These are phyloP conservation scores for Cinchona pubescens DNA, from an alignment of 257 asterid genomes.

Conservation along the genomic window DNA sequence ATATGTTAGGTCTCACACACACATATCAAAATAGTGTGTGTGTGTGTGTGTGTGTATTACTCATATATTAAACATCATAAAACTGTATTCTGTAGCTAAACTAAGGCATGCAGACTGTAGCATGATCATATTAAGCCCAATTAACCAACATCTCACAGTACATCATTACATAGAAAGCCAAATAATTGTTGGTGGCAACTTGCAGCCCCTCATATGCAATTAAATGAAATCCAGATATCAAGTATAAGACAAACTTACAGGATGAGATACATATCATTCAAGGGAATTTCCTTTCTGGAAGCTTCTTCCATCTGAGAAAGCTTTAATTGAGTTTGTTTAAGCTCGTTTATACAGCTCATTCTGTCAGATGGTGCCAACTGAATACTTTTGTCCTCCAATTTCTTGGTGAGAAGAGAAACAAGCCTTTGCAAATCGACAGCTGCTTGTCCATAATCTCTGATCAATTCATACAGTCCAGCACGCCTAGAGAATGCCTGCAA, in stretches of 20 bases:
- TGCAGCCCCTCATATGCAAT: background rate
- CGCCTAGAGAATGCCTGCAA: constrained; percentile 89
- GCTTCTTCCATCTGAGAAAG: constrained; percentile 78
- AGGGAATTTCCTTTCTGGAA: constrained; percentile 62
- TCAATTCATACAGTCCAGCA: constrained; percentile 71
- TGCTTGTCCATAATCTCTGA: constrained; percentile 88
- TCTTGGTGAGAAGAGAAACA: constrained; percentile 57
- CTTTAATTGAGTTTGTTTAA: constrained; percentile 62
- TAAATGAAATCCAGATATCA: background rate
- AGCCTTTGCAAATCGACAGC: constrained; percentile 74
- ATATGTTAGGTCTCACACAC: background rate
- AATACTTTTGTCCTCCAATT: constrained; percentile 50
- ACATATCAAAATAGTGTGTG: too few species aligned
- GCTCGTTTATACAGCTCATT: constrained; percentile 53
- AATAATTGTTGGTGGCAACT: background rate
- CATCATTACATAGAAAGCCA: background rate
- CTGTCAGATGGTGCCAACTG: constrained; percentile 52
- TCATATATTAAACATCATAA: background rate
- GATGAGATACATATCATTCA: constrained; percentile 89
- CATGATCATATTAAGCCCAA: background rate
- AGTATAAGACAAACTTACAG: constrained; percentile 54
- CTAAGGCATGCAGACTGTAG: background rate
- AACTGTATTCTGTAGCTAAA: background rate
- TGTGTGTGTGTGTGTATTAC: background rate
- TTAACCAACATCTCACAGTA: background rate